phyloP scores from a whole-genome alignment of 2,329 filamentous ascomycete genomes.

The Clonostachys rosea region DNA sequence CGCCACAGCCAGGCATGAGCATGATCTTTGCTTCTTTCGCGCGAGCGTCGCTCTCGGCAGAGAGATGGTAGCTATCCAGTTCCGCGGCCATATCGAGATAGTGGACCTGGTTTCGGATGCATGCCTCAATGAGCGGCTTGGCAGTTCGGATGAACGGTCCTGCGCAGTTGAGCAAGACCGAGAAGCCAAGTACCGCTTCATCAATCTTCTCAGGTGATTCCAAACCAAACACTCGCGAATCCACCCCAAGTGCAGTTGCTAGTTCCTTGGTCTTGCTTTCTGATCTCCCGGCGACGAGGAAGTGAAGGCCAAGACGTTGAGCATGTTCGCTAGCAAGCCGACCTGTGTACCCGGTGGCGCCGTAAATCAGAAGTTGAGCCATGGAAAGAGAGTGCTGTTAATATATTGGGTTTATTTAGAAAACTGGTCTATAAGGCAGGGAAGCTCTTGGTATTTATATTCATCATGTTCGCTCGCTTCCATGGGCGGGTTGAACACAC shows the following conservation, averaged over 20 bases:
- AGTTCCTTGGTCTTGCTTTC: neutral
- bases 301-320: conserved; percentile 2
- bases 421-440: too few species aligned
- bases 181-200: neutral
- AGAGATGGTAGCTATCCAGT: conserved; percentile 8
- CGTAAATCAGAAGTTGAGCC: conserved; percentile 10
- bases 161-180: conserved; percentile 12
- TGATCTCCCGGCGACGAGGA: conserved; percentile 6
- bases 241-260: neutral
- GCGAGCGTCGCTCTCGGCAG: conserved; percentile 1
- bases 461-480: too few species aligned
- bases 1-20: conserved; percentile 13
- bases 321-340: conserved; percentile 9
- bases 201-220: neutral
- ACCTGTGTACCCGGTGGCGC: conserved; percentile 12
- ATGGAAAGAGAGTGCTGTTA: neutral
- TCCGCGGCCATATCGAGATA: conserved; percentile 14
- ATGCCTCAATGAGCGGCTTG: conserved; percentile 8
- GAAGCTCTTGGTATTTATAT: too few species aligned
- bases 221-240: conserved; percentile 6
- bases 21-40: conserved; percentile 7
- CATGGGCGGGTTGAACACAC: too few species aligned
- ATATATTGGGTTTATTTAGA: too few species aligned
- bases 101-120: conserved; percentile 8
- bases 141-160: conserved; percentile 10